A percentile compares a stretch with the other conserved stretches of the same genome.
Conservation (phyloP, 352 stramenopile genomes). For the Thalassiosira hispida region DNA sequence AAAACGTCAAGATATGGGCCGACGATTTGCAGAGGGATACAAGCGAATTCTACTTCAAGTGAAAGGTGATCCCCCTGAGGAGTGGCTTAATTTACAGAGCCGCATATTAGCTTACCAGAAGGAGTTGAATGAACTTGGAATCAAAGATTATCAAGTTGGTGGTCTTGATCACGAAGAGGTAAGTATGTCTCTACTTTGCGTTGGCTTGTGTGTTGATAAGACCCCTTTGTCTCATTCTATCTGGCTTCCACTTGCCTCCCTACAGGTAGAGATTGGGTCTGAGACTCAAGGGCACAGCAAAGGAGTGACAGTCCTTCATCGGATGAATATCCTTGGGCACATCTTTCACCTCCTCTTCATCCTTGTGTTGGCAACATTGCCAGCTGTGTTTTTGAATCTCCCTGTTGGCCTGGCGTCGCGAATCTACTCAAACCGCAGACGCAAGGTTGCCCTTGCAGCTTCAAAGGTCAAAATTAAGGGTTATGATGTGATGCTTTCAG, state of each 20-base stretch:
- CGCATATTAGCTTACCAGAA: constrained; percentile 76
- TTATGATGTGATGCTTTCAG: constrained; percentile 83
- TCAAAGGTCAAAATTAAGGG: constrained; percentile 85
- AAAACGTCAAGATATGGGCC: constrained; percentile 80
- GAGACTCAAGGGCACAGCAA: constrained; percentile 39
- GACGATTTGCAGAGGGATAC: constrained; percentile 81
- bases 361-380: constrained; percentile 63
- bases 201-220: not conserved
- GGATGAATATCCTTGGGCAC: constrained; percentile 71
- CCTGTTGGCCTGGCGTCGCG: constrained; percentile 75
- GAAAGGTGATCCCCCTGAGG: constrained; percentile 63
- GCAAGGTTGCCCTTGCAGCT: constrained; percentile 74
- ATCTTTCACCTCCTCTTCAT: constrained; percentile 81
- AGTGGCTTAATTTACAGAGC: constrained; percentile 74
- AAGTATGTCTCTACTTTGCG: not conserved
- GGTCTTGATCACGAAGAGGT: constrained; percentile 64
- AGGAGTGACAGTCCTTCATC: constrained; percentile 68
- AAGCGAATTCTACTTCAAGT: constrained; percentile 68
- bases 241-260: not conserved
- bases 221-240: not conserved
- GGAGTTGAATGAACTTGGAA: constrained; percentile 77
- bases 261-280: constrained; percentile 41
- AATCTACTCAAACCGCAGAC: constrained; percentile 72
- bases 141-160: constrained; percentile 82
- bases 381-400: constrained; percentile 80